Conservation (phyloP, 2,329 filamentous ascomycete species). For the Curvularia sp. region DNA sequence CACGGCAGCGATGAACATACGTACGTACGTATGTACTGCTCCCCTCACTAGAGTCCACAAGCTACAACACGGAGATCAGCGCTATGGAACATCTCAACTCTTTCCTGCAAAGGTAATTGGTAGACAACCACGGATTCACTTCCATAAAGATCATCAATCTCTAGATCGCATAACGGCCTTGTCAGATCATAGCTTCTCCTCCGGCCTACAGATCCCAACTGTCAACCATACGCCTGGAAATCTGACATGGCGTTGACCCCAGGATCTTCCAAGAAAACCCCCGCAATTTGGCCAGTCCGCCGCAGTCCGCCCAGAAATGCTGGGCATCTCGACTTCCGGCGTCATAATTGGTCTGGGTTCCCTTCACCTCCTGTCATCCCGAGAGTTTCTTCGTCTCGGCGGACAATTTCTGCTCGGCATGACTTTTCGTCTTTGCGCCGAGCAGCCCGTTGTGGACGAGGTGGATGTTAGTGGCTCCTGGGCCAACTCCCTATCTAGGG, state of each 20-base stretch:
- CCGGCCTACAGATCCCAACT: background rate
- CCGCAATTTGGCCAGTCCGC: conserved; percentile 25
- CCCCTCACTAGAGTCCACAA: no score
- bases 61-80: background rate
- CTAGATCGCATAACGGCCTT: background rate
- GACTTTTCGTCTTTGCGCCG: background rate
- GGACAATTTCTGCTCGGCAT: conserved; percentile 10
- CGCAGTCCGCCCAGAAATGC: conserved; percentile 9
- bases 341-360: conserved; percentile 7
- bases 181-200: background rate
- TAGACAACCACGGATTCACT: background rate
- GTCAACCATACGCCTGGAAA: background rate
- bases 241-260: conserved; percentile 4
- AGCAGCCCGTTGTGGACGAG: background rate
- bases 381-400: background rate
- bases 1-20: background rate
- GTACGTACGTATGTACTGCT: background rate
- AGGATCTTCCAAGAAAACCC: conserved; percentile 20
- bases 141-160: background rate
- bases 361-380: background rate
- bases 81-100: no score
- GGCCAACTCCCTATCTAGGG: conserved; percentile 2
- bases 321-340: conserved; percentile 2
- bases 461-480: background rate
- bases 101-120: background rate